phyloP scores from a whole-genome alignment of 108 stramenopile species.

The Tribonema minus region DNA sequence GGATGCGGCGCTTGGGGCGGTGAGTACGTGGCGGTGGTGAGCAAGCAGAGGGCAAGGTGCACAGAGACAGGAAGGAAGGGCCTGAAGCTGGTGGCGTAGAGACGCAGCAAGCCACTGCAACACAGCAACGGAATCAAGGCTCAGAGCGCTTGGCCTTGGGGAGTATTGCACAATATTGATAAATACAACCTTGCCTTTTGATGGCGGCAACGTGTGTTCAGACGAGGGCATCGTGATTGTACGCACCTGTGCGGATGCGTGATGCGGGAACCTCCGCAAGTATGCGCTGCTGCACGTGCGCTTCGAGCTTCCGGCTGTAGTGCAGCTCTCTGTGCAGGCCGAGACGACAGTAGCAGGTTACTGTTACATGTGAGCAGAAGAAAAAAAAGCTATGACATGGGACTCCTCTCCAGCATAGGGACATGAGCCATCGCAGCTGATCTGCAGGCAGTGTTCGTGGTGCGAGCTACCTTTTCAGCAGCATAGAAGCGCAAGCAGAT shows the following conservation, averaged over 20 bases:
- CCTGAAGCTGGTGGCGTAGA: background rate
- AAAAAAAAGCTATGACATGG: no score
- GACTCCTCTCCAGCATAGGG: no score
- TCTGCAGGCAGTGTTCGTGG: no score
- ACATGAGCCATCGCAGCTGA: no score
- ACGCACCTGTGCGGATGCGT: no score
- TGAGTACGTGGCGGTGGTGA: no score
- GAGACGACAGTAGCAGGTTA: background rate
- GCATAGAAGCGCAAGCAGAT: no score
- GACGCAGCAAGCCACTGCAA: background rate
- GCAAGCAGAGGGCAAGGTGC: no score
- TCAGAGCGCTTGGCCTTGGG: background rate
- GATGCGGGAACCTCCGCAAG: background rate
- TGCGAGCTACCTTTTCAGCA: no score
- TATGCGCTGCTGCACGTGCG: background rate
- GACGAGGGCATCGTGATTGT: background rate
- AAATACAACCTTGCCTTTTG: background rate
- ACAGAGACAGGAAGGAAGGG: no score
- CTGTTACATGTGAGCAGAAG: no score
- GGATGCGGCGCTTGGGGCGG: no score
- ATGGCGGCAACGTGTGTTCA: background rate
- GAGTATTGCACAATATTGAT: background rate
- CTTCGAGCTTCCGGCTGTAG: background rate
- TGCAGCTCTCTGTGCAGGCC: background rate
- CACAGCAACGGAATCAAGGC: background rate